phyloP scores from a whole-genome alignment of 805 yeast species.

The Spathaspora girioi region DNA sequence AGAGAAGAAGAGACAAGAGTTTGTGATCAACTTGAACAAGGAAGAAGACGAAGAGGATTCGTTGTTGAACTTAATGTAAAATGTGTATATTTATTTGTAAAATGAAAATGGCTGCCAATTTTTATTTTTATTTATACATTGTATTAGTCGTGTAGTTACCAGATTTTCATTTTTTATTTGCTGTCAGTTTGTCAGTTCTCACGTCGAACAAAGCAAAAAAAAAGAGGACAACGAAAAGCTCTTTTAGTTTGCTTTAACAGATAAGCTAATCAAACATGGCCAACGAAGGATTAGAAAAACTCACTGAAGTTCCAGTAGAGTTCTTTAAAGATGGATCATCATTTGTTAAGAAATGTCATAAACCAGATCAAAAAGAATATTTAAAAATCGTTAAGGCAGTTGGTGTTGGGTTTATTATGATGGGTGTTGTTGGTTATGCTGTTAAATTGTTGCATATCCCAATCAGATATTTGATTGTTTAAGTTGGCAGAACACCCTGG shows the following conservation, averaged over 20 bases:
- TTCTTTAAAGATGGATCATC: conserved; percentile 89
- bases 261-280: conserved; percentile 28
- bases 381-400: conserved; percentile 88
- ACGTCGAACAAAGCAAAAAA: neutral
- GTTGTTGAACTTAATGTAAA: conserved; percentile 22
- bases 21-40: conserved; percentile 18
- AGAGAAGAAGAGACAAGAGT: conserved; percentile 21
- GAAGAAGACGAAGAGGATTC: conserved; percentile 27
- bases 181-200: neutral
- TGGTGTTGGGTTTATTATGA: conserved; percentile 93
- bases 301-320: conserved; percentile 84
- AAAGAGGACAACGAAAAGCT: neutral
- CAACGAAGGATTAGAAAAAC: conserved; percentile 64
- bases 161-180: neutral
- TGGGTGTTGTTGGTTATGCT: conserved; percentile 96
- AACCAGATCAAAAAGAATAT: conserved; percentile 89
- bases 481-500: conserved; percentile 15
- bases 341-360: conserved; percentile 86
- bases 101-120: neutral
- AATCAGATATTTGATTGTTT: conserved; percentile 91
- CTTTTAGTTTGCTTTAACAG: neutral
- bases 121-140: neutral
- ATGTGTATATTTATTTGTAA: neutral
- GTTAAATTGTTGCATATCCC: conserved; percentile 94
- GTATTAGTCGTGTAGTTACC: neutral